Percentiles rank a stretch among this genome's conserved stretches.
phyloP scores from a whole-genome alignment of 176 grass and related monocot species.

The Triticum turgidum region DNA sequence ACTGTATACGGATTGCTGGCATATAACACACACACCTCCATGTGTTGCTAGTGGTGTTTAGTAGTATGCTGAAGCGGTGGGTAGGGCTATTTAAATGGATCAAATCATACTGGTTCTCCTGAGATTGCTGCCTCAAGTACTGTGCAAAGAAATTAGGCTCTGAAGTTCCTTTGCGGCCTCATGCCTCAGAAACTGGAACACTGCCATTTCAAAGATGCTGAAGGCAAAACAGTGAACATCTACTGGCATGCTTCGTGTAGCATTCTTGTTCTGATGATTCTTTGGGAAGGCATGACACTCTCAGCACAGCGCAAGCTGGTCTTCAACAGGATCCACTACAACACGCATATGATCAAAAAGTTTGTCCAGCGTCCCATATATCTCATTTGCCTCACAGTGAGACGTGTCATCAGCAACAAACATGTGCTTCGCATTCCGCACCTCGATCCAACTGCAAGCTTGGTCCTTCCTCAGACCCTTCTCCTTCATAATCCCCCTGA shows the following conservation, averaged over 20 bases:
- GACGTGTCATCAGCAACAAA: slow-evolving; percentile 54
- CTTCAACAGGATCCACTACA: slow-evolving; percentile 24
- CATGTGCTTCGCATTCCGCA: slow-evolving; percentile 58
- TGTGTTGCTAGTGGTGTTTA: slow-evolving; percentile 8
- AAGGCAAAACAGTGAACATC: not conserved
- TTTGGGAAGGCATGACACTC: not conserved
- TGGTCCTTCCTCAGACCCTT: slow-evolving; percentile 69
- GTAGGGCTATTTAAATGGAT: not conserved
- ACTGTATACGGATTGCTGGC: not conserved
- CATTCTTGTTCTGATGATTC: not conserved
- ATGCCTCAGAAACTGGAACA: not conserved
- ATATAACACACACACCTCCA: not conserved
- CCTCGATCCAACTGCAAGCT: slow-evolving; percentile 77
- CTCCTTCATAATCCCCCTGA: slow-evolving; percentile 60
- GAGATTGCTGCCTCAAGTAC: not conserved
- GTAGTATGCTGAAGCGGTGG: not conserved
- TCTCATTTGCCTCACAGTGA: slow-evolving; percentile 35
- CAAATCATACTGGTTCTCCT: not conserved
- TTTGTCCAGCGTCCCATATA: slow-evolving; percentile 48
- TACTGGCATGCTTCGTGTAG: not conserved
- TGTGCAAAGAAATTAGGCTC: not conserved
- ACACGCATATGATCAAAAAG: slow-evolving; percentile 42
- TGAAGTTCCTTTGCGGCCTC: slow-evolving; percentile 9
- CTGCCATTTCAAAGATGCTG: slow-evolving; percentile 9
- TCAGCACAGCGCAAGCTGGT: slow-evolving; percentile 33